phyloP scores from a whole-genome alignment of 139 green algal genomes.

The Chlorokybus atmophyticus region DNA sequence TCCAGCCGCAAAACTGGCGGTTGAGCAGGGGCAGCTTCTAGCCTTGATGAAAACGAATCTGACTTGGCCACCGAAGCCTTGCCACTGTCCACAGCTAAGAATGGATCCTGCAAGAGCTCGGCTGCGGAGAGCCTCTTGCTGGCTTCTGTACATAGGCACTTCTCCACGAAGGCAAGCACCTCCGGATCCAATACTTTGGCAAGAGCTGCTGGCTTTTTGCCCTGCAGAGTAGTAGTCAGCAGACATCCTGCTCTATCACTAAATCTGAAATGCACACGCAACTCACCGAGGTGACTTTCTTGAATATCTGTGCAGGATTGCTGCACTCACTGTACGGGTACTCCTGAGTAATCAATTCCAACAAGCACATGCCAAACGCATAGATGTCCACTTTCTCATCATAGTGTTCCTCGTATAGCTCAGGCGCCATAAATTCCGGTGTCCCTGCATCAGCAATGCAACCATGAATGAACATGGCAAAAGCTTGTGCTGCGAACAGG shows the following conservation, averaged over 20 bases:
- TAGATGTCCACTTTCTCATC: slow-evolving; percentile 97
- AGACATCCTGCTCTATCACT: background rate
- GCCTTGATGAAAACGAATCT: too few species aligned
- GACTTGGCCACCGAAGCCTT: too few species aligned
- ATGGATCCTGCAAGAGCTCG: slow-evolving; percentile 81
- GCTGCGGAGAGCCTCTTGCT: slow-evolving; percentile 55
- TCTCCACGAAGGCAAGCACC: slow-evolving; percentile 72
- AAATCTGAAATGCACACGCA: slow-evolving; percentile 25
- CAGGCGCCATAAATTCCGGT: slow-evolving; percentile 96
- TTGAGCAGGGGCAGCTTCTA: too few species aligned
- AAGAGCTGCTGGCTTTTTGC: slow-evolving; percentile 63
- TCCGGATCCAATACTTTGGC: slow-evolving; percentile 60
- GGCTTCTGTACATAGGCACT: slow-evolving; percentile 58
- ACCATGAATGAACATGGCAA: background rate
- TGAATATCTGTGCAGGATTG: slow-evolving; percentile 98
- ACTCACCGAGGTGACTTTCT: slow-evolving; percentile 71
- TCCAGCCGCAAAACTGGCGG: too few species aligned
- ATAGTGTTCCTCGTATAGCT: slow-evolving; percentile 99
- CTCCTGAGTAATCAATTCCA: slow-evolving; percentile 95
- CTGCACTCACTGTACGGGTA: slow-evolving; percentile 95
- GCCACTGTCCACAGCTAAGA: slow-evolving; percentile 62
- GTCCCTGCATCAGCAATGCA: slow-evolving; percentile 36
- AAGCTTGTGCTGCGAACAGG: background rate
- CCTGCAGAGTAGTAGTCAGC: slow-evolving; percentile 16
- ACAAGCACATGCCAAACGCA: slow-evolving; percentile 91